These are phyloP conservation scores for Nothomitra cinnamomea DNA, from an alignment of 2,329 filamentous ascomycete genomes.

Conservation along the genomic window DNA sequence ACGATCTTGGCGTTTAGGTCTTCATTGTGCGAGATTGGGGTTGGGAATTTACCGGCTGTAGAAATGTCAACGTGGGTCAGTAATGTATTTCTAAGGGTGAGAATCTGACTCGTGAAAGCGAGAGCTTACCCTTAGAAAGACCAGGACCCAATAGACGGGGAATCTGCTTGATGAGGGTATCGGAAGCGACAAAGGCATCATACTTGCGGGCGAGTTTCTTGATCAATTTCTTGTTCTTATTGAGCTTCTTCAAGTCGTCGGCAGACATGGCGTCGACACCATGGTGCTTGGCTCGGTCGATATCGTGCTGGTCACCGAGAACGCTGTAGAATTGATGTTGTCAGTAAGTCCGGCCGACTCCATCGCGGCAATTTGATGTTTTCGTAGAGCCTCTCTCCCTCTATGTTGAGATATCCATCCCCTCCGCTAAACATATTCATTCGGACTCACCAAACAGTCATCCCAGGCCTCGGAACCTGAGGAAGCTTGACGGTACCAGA, in stretches of 20 bases:
- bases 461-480: constrained; percentile 75
- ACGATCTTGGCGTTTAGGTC: constrained; percentile 90
- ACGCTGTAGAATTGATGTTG: constrained; percentile 36
- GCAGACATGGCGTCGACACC: constrained; percentile 96
- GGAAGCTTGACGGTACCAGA: constrained; percentile 95
- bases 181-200: constrained; percentile 96
- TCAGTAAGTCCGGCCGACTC: not conserved
- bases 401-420: too few species aligned
- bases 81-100: too few species aligned
- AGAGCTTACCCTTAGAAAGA: constrained; percentile 73
- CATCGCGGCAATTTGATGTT: too few species aligned
- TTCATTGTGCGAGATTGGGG: constrained; percentile 90
- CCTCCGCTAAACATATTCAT: not conserved
- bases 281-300: constrained; percentile 98
- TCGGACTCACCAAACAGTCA: constrained; percentile 56
- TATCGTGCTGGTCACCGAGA: constrained; percentile 91
- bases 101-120: constrained; percentile 16
- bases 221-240: constrained; percentile 99
- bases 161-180: constrained; percentile 98
- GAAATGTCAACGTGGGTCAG: too few species aligned
- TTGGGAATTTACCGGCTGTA: constrained; percentile 98
- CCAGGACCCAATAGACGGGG: constrained; percentile 97
- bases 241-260: constrained; percentile 99
- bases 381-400: too few species aligned
- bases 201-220: constrained; percentile 99